Evolutionary conservation across 1,139 yeast species (phyloP).

Genomic region (Suhomyces coccinellae): DNA sequence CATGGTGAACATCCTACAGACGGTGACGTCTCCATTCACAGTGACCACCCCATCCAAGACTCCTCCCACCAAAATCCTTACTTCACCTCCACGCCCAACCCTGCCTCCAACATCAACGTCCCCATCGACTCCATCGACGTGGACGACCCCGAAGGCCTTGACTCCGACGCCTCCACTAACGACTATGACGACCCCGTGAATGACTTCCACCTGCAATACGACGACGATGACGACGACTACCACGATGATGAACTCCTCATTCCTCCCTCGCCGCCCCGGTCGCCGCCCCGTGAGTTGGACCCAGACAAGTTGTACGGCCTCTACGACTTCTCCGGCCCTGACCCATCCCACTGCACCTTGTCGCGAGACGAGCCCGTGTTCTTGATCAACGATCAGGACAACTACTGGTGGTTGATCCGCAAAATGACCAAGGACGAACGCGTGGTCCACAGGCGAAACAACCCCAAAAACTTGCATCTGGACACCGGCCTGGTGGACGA

Average conservation of each 20-base stretch:
- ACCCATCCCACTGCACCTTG: constrained; percentile 87
- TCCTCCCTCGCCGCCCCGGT: constrained; percentile 68
- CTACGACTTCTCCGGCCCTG: constrained; percentile 87
- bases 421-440: constrained; percentile 51
- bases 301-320: constrained; percentile 85
- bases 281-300: constrained; percentile 81
- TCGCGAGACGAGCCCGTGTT: constrained; percentile 80
- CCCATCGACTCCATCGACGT: constrained; percentile 11
- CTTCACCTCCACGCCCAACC: constrained; percentile 11
- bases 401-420: constrained; percentile 95
- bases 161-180: constrained; percentile 10
- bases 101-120: constrained; percentile 5
- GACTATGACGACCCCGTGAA: constrained; percentile 15
- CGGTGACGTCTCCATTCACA: no score
- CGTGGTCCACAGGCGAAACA: constrained; percentile 8
- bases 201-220: constrained; percentile 17
- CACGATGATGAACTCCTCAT: constrained; percentile 29
- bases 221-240: constrained; percentile 15
- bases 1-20: no score
- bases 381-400: constrained; percentile 82
- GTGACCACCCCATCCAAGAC: no score
- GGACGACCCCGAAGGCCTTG: constrained; percentile 11
- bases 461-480: background rate
- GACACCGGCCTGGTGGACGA: constrained; percentile 8
- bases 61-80: background rate